Evolutionary conservation across 495 filamentous ascomycete species (phyloP), one percentile per base, ranked within the genome.

Genomic region (Lindgomyces ingoldianus): DNA sequence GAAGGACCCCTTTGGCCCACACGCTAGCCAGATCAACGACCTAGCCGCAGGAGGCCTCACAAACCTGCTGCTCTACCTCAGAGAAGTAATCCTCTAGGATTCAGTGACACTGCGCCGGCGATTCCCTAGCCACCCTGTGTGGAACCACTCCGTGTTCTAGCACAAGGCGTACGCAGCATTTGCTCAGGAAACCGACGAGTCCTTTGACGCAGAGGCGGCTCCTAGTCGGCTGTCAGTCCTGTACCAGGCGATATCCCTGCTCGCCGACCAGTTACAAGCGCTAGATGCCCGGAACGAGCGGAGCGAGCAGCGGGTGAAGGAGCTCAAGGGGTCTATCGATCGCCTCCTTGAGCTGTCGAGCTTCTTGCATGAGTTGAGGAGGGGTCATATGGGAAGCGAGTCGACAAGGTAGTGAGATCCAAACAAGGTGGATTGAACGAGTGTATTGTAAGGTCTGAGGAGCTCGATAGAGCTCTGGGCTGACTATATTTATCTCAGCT

Each of bases 31-130:
- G 56, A 25, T 59, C 19, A 59, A 59, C 44, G 18, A 59, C 27
- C 41, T 59, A 10, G 44, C 56, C 26, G 25, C 56, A 30, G 29
- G 11, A 48, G 44, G 56, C 18, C 41, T 55, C 8, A 61, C 46
- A 10, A 52, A 42, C 57, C 57, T 61, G 14, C 57, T 61, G 14
- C 36, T 61, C 57, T 61, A 61, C 46, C 57, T 61, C n/a, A 50
- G 57, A 52, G 57, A 61, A 29, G 57, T 61, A 4, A 36, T 61
- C 11, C 29, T 52, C 30, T 39, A 61, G 46, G 57, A 61, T 29
- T 61, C 29, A 25, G 46, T 61, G 14, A 27, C 29, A 25, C 48
- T 62, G n/a, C 36, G 36, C 12, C 14, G 25, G 16, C 4, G 11
- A 24, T 62, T 62, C 39, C 59, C 59, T 45, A 44, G 39, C 47